Evolutionary conservation across 371 early-diverging fungal genomes (phyloP), one percentile per base, ranked within the genome.

Genomic region (Rhizopus arrhizus): DNA sequence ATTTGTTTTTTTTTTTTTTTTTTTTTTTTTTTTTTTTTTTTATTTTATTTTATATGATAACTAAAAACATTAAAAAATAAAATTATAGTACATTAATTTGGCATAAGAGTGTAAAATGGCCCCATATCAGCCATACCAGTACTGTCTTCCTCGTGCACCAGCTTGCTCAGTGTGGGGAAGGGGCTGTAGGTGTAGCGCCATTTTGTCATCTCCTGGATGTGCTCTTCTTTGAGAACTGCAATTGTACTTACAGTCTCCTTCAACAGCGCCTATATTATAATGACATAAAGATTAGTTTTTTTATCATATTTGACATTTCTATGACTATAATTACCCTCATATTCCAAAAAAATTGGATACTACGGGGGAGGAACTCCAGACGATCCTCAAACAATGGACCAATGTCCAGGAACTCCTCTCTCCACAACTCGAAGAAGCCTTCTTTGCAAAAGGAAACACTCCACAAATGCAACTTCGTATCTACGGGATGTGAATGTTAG

Each of bases 141-240:
- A n/a, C 46, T 56, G 35, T 46, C 56, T 43, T 56, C 35, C 15
- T 56, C 56, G 10, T 34, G 56, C 10, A 56, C 46, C 35, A 56
- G 35, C 47, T 43, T 56, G 45, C 32, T 56, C 46, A 56, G 35
- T 11, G 56, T 56, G 47, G 46, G 46, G 56, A 46, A 42, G 43
- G 34, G 56, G 16, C 16, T 46, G 35, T 42, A 16, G 32, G 32
- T 56, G 46, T 56, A 56, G 56, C 46, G 46, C 56, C 56, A 43
- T 56, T 46, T 56, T 56, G 56, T 34, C 46, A 56, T 56, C 38
- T 38, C 40, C 38, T 28, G 11, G 2, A 53, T 1, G 38, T 53
- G 40, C 35, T 56, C 56, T 56, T 56, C 43, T 42, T 46, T 56
- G 16, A 46, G 56, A 34, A 42, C 16, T 56, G 46, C 22, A 55